Base-by-base conservation (phyloP, 2,329 filamentous ascomycete genomes). In the Rhexocercosporidium sp. region DNA sequence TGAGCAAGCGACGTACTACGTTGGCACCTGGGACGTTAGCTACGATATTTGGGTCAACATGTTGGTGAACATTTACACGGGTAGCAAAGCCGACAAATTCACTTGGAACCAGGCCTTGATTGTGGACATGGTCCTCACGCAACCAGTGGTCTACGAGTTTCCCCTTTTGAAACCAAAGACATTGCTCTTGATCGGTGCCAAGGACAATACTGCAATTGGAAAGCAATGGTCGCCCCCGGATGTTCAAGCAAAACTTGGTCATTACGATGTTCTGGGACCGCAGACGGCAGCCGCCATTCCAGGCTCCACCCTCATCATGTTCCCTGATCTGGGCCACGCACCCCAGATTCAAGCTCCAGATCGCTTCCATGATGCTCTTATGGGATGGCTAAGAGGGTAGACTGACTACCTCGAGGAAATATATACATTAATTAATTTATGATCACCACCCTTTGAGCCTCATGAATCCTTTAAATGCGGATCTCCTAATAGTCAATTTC, bases 11-110 rank as follows among this genome's bases (percentile, higher is more conserved):
- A 81, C 82, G 18, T 85, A 85, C 75, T 85, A 85, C 72, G 78
- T 80, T 3, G 79, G 80, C 47, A 77, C 79, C 22, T 87, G 85
- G 85, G 75, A 79, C 47, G 72, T 78, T 1, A 77, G 78, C 11
- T 88, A 86, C 75, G 84, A 86, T 69, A 76, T 80, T 14, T 87
- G 84, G 84, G 85, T 86, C 59, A 79, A 81, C 51, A 87, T 87
- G 85, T 79, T 85, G 18, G 78, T 81, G 66, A 81, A 82, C 64
- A 79, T 87, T 60, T 87, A 87, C 77, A 70, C 79, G 62, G 81
- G 84, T 7, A 77, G 78, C 31, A 68, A 80, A 69, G 81, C 80
- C 37, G 73, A 77, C 27, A 75, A 77, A 39, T 86, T 82, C 67
- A 78, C 82, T 18, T 81, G 75, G 62, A 81, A 82, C 70, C 82